A percentile compares a stretch with the other conserved stretches of the same genome.
Conservation (phyloP, 164 flowering plant genomes). For the Umbilicus rupestris region DNA sequence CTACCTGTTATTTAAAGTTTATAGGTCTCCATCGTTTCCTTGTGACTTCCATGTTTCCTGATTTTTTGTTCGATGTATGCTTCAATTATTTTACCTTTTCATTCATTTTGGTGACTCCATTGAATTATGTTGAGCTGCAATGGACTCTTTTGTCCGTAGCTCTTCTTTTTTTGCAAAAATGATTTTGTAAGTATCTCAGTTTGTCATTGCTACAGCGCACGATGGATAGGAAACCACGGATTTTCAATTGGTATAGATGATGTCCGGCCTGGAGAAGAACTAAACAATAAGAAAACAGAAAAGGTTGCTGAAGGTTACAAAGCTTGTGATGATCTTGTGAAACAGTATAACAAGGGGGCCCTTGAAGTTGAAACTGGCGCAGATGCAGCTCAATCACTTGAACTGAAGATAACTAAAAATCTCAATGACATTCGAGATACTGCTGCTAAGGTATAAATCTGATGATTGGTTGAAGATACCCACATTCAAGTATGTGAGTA, state of each 20-base stretch:
- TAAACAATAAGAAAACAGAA: constrained; percentile 30
- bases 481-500: background rate
- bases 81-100: background rate
- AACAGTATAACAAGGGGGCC: constrained; percentile 44
- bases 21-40: too few relatives aligned
- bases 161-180: background rate
- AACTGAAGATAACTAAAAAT: constrained; percentile 46
- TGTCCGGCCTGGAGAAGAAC: constrained; percentile 60
- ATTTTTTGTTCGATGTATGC: too few relatives aligned
- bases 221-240: constrained; percentile 99
- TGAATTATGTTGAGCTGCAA: background rate
- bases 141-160: background rate
- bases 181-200: background rate
- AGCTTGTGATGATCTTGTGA: constrained; percentile 45
- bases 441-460: constrained; percentile 44
- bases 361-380: constrained; percentile 64
- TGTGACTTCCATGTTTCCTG: too few relatives aligned
- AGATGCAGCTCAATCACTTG: constrained; percentile 83
- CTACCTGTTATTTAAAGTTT: too few relatives aligned
- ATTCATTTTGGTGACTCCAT: background rate
- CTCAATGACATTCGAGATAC: constrained; percentile 62
- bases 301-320: constrained; percentile 39
- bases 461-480: background rate
- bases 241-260: constrained; percentile 98
- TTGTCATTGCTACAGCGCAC: constrained; percentile 52